Evolutionary conservation across 1,284 basidiomycete genomes (phyloP).

Genomic region (Pseudozyma thailandica): DNA sequence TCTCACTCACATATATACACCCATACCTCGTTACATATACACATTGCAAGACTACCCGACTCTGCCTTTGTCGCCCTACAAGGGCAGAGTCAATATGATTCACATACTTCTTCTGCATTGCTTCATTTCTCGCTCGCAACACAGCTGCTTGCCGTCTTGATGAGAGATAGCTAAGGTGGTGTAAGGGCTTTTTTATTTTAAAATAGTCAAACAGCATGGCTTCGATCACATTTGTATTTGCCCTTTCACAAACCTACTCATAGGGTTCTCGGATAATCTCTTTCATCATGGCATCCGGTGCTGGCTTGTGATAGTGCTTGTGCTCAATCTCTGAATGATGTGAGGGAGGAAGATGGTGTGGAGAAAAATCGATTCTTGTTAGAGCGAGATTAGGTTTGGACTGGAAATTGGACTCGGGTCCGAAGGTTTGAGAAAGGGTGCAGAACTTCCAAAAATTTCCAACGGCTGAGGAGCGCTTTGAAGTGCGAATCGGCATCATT

Average conservation of each 20-base stretch:
- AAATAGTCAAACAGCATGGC: neutral
- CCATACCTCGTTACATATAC: conserved; percentile 1
- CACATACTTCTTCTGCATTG: neutral
- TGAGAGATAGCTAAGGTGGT: neutral
- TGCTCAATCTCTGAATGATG: neutral
- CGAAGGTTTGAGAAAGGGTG: neutral
- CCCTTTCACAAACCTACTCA: neutral
- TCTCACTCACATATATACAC: conserved; percentile 2
- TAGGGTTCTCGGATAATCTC: neutral
- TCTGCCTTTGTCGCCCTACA: no score
- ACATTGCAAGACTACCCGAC: conserved; percentile 1
- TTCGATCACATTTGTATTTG: neutral
- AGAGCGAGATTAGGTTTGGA: neutral
- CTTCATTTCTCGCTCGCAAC: neutral
- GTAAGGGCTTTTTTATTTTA: no score
- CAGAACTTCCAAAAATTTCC: conserved; percentile 2
- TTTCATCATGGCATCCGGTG: neutral
- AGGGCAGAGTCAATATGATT: neutral
- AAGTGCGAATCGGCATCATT: neutral
- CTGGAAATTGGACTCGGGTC: neutral
- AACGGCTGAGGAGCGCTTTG: neutral
- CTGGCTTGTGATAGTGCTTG: neutral
- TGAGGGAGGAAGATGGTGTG: neutral
- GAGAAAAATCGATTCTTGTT: neutral
- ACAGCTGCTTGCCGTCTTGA: neutral